These are phyloP conservation scores for Salix exigua DNA, from an alignment of 345 rosid species.

Conservation along the genomic window DNA sequence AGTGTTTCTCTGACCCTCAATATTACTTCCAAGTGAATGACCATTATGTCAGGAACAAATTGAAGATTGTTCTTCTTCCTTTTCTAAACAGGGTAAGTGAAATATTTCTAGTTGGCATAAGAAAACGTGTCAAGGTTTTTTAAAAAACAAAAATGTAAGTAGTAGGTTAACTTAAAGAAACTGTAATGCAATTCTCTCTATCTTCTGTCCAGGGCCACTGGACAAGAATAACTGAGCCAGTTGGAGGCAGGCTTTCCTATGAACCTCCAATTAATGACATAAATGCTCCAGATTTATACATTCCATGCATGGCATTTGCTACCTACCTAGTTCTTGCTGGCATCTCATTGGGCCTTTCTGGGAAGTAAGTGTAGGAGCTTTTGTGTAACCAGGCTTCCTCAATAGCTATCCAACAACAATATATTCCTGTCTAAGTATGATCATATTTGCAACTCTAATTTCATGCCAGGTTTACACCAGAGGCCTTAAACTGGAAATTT, in stretches of 20 bases:
- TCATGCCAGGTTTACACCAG: conserved; percentile 40
- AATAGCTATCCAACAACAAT: background rate
- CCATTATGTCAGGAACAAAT: conserved; percentile 48
- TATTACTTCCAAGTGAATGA: conserved; percentile 62
- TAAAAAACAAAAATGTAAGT: background rate
- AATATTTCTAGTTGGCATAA: background rate
- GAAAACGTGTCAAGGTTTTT: background rate
- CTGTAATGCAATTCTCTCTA: background rate
- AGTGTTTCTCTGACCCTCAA: conserved; percentile 56
- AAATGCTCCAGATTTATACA: conserved; percentile 75
- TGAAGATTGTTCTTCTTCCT: conserved; percentile 53
- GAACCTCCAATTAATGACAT: conserved; percentile 66
- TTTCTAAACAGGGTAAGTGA: conserved; percentile 41
- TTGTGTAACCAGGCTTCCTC: background rate
- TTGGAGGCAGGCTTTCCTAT: conserved; percentile 62
- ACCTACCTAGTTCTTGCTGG: conserved; percentile 70
- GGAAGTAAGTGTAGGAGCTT: conserved; percentile 40
- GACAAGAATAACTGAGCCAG: conserved; percentile 67
- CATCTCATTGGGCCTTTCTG: conserved; percentile 52
- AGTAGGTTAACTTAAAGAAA: too few relatives aligned
- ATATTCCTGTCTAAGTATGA: background rate
- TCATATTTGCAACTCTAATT: background rate
- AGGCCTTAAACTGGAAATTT: conserved; percentile 53
- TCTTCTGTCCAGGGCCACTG: conserved; percentile 50
- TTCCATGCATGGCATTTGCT: conserved; percentile 68